phyloP scores from a whole-genome alignment of 176 grass and related monocot species.

The Phyllostachys edulis region DNA sequence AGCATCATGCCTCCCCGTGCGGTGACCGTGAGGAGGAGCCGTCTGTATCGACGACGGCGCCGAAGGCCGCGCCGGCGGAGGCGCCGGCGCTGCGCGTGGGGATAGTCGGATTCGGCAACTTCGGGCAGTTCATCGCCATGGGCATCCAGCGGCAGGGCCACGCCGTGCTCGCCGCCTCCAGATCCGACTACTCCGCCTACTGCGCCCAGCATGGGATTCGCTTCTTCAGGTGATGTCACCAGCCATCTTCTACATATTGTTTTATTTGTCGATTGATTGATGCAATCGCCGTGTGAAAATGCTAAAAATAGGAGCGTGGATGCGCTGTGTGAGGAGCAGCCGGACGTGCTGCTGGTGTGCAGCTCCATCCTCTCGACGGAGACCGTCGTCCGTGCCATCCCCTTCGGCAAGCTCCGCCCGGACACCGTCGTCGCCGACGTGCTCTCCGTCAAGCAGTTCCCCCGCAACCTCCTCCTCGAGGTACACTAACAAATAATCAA shows the following conservation, averaged over 20 bases:
- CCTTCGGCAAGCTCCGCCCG: conserved; percentile 49
- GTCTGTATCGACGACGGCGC: not conserved
- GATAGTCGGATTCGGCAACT: conserved; percentile 67
- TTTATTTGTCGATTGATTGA: not conserved
- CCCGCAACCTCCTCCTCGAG: conserved; percentile 69
- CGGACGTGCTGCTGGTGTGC: conserved; percentile 62
- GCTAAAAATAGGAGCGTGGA: conserved; percentile 38
- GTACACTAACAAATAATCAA: not conserved
- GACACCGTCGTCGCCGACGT: conserved; percentile 68
- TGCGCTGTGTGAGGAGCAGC: conserved; percentile 56
- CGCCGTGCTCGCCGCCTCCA: conserved; percentile 58
- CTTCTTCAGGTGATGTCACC: conserved; percentile 46
- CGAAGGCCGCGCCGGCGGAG: not conserved
- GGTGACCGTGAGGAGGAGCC: not conserved
- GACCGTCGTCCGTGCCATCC: conserved; percentile 45
- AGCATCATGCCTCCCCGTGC: not conserved
- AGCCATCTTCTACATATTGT: no score
- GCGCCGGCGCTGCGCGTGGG: conserved; percentile 27
- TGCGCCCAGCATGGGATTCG: conserved; percentile 39
- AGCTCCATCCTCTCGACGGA: conserved; percentile 75
- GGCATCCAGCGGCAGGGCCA: conserved; percentile 65
- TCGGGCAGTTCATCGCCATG: conserved; percentile 59
- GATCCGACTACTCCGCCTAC: conserved; percentile 60
- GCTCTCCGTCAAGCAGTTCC: conserved; percentile 74
- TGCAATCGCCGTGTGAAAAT: not conserved